These are phyloP conservation scores for Uronychia setigera DNA, from an alignment of 73 alveolate genomes.

Conservation along the genomic window DNA sequence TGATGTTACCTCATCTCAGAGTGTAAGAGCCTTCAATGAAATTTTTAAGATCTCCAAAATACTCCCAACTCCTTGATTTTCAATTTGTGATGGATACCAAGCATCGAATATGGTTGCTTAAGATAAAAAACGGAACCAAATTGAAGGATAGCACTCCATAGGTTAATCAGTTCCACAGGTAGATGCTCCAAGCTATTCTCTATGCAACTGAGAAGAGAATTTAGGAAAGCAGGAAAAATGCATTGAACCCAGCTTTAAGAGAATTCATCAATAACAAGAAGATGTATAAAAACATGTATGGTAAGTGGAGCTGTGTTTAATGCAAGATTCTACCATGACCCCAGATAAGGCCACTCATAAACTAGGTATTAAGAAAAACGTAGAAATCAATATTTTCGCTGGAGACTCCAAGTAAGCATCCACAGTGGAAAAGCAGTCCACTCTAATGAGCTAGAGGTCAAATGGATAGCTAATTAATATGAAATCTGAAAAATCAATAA, in stretches of 20 bases:
- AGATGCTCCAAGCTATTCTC: not conserved
- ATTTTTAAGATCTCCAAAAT: not conserved
- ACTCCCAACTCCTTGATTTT: not conserved
- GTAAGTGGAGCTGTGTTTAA: too few relatives aligned
- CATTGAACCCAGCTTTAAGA: not conserved
- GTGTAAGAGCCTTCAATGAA: not conserved
- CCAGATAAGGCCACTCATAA: too few relatives aligned
- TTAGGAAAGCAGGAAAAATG: not conserved
- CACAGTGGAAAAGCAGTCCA: too few relatives aligned
- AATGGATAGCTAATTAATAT: too few relatives aligned
- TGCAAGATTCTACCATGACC: too few relatives aligned
- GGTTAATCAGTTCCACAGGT: not conserved
- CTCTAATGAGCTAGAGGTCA: too few relatives aligned
- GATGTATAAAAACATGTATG: not conserved
- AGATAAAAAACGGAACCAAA: not conserved
- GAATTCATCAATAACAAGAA: not conserved
- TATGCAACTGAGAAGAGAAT: not conserved
- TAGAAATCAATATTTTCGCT: too few relatives aligned
- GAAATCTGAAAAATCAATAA: too few relatives aligned
- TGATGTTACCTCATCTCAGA: not conserved
- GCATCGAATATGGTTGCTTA: not conserved
- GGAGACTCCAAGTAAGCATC: too few relatives aligned
- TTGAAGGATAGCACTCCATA: not conserved
- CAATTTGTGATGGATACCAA: not conserved
- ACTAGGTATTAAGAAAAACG: too few relatives aligned